A percentile compares a stretch with the other conserved stretches of the same genome.
phyloP scores from a whole-genome alignment of 208 protist genomes.

The Spongospora subterranea region DNA sequence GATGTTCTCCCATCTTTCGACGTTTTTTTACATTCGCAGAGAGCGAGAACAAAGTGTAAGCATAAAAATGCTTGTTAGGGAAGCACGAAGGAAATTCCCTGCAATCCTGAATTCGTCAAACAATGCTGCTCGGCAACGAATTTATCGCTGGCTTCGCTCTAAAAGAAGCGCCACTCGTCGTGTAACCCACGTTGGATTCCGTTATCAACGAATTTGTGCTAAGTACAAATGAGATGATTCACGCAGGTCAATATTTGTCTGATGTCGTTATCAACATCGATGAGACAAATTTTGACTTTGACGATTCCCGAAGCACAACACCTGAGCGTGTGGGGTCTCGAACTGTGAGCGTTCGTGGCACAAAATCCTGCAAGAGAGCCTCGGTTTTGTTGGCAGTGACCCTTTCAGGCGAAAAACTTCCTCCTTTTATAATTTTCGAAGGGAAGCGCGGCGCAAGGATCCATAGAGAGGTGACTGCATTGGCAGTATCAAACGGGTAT shows the following conservation, averaged over 20 bases:
- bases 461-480: background rate
- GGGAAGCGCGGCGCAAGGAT: background rate
- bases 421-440: background rate
- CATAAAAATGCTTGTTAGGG: no score
- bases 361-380: background rate
- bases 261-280: slow-evolving; percentile 43
- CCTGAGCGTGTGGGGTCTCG: background rate
- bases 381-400: slow-evolving; percentile 27
- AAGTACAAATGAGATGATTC: background rate
- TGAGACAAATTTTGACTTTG: slow-evolving; percentile 32
- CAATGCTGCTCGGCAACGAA: no score
- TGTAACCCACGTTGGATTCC: no score
- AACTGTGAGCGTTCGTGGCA: background rate
- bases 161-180: no score
- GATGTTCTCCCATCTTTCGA: no score
- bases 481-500: background rate
- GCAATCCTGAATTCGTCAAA: no score
- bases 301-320: background rate
- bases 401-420: slow-evolving; percentile 37
- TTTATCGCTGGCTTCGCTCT: no score
- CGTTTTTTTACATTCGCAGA: no score
- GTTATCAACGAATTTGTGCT: slow-evolving; percentile 1
- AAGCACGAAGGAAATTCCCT: no score
- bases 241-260: background rate
- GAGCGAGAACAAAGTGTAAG: no score